Evolutionary conservation across 1,284 basidiomycete genomes (phyloP).

Genomic region (Omphalotus olearius): DNA sequence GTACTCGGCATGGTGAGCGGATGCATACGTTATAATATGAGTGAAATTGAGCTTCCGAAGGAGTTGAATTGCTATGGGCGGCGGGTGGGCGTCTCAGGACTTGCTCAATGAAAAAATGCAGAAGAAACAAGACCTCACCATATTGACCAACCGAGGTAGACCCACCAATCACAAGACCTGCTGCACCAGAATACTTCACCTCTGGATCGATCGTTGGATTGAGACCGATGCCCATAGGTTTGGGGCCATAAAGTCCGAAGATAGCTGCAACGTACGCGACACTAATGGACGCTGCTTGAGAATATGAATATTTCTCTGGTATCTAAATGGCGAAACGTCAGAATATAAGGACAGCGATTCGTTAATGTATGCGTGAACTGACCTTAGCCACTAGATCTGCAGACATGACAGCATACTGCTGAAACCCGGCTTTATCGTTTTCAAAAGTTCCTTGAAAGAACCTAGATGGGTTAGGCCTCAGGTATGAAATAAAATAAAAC

Average conservation of each 20-base stretch:
- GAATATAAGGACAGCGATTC: too few relatives aligned
- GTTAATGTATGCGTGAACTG: too few relatives aligned
- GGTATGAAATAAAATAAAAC: background rate
- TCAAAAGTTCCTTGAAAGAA: slow-evolving; percentile 1
- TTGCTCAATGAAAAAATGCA: background rate
- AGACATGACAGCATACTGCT: slow-evolving; percentile 8
- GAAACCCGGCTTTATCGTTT: slow-evolving; percentile 5
- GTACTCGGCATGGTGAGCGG: slow-evolving; percentile 27
- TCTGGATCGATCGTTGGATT: slow-evolving; percentile 6
- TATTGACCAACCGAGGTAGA: slow-evolving; percentile 9
- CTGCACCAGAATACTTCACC: background rate
- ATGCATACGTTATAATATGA: slow-evolving; percentile 36
- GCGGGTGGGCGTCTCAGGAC: background rate
- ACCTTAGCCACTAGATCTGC: slow-evolving; percentile 8
- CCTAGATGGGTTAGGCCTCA: background rate
- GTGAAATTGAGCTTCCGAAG: slow-evolving; percentile 33
- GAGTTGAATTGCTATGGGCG: slow-evolving; percentile 32
- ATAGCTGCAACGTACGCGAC: background rate
- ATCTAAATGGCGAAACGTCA: background rate
- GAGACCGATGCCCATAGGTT: slow-evolving; percentile 1
- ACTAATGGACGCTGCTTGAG: slow-evolving; percentile 9
- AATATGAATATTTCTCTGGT: slow-evolving; percentile 4
- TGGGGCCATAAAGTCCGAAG: background rate
- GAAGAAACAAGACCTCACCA: background rate
- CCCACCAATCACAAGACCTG: slow-evolving; percentile 7